A percentile compares a stretch with the other conserved stretches of the same genome.
phyloP scores from a whole-genome alignment of 371 early-diverging fungal genomes.

The Mortierella sp. region DNA sequence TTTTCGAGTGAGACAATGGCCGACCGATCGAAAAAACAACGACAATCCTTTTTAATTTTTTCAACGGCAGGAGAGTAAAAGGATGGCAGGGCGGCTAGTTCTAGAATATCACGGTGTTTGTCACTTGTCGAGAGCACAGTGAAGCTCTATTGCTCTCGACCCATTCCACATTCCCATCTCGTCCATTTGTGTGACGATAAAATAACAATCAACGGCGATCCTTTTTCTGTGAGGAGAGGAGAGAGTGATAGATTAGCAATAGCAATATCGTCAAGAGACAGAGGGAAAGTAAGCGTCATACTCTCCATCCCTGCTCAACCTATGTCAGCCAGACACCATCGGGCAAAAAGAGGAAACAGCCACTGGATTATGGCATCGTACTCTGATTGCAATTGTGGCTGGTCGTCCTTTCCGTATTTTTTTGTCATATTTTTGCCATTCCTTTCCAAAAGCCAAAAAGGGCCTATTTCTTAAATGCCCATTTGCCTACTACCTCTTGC shows the following conservation, averaged over 20 bases:
- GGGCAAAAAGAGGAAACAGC: too few relatives aligned
- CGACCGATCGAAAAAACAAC: neutral
- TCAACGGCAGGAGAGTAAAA: neutral
- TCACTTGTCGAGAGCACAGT: neutral
- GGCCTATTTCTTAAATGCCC: neutral
- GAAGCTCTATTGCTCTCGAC: neutral
- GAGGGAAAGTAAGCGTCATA: neutral
- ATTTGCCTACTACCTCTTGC: neutral
- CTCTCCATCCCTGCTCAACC: too few relatives aligned
- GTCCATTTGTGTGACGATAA: neutral
- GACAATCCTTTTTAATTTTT: neutral
- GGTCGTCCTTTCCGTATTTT: too few relatives aligned
- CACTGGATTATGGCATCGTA: too few relatives aligned
- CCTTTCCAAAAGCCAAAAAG: too few relatives aligned
- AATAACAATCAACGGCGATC: neutral
- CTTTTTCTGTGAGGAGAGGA: neutral
- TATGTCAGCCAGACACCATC: too few relatives aligned
- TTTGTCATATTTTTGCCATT: too few relatives aligned
- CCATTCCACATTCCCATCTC: neutral
- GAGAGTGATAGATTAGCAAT: neutral
- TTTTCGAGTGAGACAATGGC: conserved; percentile 26
- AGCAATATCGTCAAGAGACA: too few relatives aligned
- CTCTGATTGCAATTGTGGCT: too few relatives aligned
- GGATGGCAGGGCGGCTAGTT: neutral
- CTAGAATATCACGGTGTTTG: neutral